Base-by-base conservation (phyloP, 139 green algal genomes). In the Closterium sp. region DNA sequence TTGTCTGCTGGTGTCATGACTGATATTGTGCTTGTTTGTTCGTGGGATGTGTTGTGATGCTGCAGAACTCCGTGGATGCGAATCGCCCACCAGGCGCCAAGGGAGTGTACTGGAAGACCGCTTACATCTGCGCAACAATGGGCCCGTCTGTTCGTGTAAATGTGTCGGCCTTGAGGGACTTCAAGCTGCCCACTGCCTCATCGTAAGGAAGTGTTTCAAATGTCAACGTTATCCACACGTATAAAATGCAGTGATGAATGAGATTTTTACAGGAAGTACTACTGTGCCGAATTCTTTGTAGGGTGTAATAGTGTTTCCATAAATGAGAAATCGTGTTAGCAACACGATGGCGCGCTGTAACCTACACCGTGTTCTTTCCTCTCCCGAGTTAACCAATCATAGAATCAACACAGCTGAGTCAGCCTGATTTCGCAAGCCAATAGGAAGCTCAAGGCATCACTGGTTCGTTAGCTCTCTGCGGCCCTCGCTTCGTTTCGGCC, bases 51-150 rank as follows among this genome's bases (percentile, higher is more conserved):
- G 9, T 31, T 90, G 30, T 27, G n/a, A 0, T 92, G 21, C 92
- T 92, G 0, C 90, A 94, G 90, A 70, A 95, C 32, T 95, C 95
- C 30, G 97, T 99, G 29, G 97, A 99, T 88, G 70, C 93, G 89
- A 99, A 99, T 97, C 97, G 96, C 91, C 98, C 98, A 22, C 79
- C 96, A 27, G 98, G 98, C n/a, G 96, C 97, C 31, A 99, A 99
- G 96, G 98, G 98, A 2, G 90, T 97, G n/a, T 99, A 99, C 96
- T 99, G 98, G 98, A 99, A 99, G 96, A 97, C 92, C 28, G 90
- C 98, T 38, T 98, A 97, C 38, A 92, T 99, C 13, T 98, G 97
- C 97, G 97, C 96, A 45, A 99, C 97, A 85, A 99, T 99, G 98
- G 98, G 98, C 1, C 98, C 98, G 21, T 97, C 95, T 21, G 91